Percentiles rank a stretch among this genome's conserved stretches.
phyloP scores from a whole-genome alignment of 176 grass and related monocot genomes.

The Juncus inflexus region DNA sequence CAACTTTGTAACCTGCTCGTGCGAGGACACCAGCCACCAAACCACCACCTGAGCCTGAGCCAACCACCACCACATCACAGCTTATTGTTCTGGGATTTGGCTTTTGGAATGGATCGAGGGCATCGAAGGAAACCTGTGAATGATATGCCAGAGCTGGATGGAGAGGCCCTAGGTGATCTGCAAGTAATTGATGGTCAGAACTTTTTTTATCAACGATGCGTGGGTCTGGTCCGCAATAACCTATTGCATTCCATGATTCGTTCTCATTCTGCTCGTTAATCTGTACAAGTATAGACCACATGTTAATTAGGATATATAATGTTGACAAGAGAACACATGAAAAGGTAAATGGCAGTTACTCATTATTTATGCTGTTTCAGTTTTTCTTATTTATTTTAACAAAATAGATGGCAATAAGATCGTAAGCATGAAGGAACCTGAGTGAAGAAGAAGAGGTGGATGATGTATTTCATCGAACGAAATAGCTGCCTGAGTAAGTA shows the following conservation, averaged over 20 bases:
- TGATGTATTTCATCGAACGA: conserved; percentile 46
- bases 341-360: no score
- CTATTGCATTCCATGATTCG: conserved; percentile 57
- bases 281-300: conserved; percentile 26
- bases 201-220: neutral
- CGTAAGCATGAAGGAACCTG: conserved; percentile 30
- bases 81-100: conserved; percentile 34
- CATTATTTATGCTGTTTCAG: no score
- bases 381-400: no score
- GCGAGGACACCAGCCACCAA: conserved; percentile 77
- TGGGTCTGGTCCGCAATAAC: conserved; percentile 44
- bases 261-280: conserved; percentile 58
- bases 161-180: conserved; percentile 53
- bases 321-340: no score
- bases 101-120: conserved; percentile 31
- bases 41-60: conserved; percentile 78
- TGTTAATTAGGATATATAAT: no score
- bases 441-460: conserved; percentile 70
- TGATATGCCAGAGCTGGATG: conserved; percentile 31
- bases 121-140: neutral
- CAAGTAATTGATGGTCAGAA: conserved; percentile 42
- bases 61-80: conserved; percentile 62
- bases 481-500: conserved; percentile 53
- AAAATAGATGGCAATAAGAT: no score
- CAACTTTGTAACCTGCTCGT: conserved; percentile 54